Evolutionary conservation across 176 grass and related monocot species (phyloP).

Genomic region (Carex kokanica): DNA sequence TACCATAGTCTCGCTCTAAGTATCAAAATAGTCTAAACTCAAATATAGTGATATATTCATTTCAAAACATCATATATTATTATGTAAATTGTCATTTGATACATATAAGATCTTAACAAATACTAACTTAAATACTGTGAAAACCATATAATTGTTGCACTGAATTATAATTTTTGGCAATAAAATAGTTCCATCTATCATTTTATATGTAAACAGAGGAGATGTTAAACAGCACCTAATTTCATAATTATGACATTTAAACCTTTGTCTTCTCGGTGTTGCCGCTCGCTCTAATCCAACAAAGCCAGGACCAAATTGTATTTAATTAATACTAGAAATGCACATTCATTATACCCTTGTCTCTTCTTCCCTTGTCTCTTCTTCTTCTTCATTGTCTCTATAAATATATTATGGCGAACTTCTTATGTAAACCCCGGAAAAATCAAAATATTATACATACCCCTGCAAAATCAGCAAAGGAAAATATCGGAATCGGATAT

Average conservation of each 20-base stretch:
- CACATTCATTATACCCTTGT: conserved; percentile 9
- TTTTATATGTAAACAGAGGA: not conserved
- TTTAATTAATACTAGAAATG: conserved; percentile 1
- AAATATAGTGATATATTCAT: not conserved
- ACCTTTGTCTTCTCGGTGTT: conserved; percentile 18
- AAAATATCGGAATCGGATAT: not conserved
- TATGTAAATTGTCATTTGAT: not conserved
- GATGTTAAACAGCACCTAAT: not conserved
- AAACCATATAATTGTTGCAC: not conserved
- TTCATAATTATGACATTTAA: conserved; percentile 24
- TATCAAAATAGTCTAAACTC: not conserved
- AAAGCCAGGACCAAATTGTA: not conserved
- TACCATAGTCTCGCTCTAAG: not conserved
- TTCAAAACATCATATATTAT: too few species aligned
- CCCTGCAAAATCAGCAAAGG: not conserved
- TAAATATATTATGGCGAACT: not conserved
- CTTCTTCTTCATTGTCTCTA: not conserved
- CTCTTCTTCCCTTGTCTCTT: conserved; percentile 18
- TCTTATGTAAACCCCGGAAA: not conserved
- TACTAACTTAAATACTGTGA: not conserved
- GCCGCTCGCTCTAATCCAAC: not conserved
- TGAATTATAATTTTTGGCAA: not conserved
- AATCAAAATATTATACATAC: not conserved
- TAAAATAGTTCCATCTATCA: not conserved
- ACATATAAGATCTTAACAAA: not conserved